A percentile compares a stretch with the other conserved stretches of the same genome.
phyloP scores from a whole-genome alignment of 148 eudicot genomes.

The Rhododendron griersonianum region DNA sequence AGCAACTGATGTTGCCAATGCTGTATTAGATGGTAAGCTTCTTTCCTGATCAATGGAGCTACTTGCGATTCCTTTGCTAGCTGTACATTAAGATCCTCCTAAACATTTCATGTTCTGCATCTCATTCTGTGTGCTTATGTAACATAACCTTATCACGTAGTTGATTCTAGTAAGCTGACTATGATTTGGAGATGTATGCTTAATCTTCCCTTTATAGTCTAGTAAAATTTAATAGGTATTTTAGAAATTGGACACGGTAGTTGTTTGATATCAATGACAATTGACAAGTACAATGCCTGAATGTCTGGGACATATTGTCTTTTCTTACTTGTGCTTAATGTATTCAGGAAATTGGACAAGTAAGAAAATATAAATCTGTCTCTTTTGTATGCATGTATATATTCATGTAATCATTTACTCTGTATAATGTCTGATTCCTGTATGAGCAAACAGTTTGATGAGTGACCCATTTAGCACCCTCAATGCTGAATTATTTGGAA shows the following conservation, averaged over 20 bases:
- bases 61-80: background rate
- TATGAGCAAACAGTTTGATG: too few relatives aligned
- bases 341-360: too few relatives aligned
- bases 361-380: too few relatives aligned
- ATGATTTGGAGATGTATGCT: background rate
- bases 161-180: background rate
- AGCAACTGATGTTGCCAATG: conserved; percentile 99
- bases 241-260: background rate
- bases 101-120: background rate
- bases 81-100: background rate
- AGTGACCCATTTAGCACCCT: too few relatives aligned
- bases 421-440: too few relatives aligned
- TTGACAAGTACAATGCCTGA: too few relatives aligned
- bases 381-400: too few relatives aligned
- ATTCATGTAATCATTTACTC: too few relatives aligned
- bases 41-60: background rate
- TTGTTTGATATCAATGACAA: background rate
- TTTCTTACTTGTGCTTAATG: too few relatives aligned
- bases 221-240: background rate
- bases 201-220: background rate
- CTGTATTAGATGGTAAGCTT: conserved; percentile 78
- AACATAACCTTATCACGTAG: background rate
- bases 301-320: too few relatives aligned
- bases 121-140: background rate
- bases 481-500: too few relatives aligned